These are phyloP conservation scores for Penicillium simplicissimum DNA, from an alignment of 495 filamentous ascomycete genomes.

Conservation along the genomic window DNA sequence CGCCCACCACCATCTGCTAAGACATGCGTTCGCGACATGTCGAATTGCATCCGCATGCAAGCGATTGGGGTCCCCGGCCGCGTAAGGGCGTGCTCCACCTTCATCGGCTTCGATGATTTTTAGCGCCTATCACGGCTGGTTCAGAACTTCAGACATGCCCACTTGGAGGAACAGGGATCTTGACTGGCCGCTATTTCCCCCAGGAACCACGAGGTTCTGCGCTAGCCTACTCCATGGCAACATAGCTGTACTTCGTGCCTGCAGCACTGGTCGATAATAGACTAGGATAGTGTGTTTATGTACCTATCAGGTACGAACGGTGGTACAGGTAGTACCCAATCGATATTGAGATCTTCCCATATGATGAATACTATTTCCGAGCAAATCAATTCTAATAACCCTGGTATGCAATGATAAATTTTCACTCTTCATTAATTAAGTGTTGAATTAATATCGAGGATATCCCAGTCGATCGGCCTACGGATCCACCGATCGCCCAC, in stretches of 20 bases:
- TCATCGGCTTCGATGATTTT: conserved; percentile 9
- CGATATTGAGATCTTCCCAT: no score
- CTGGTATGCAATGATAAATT: no score
- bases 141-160: conserved; percentile 9
- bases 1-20: conserved; percentile 10
- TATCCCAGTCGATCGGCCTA: neutral
- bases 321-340: no score
- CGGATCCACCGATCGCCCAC: conserved; percentile 25
- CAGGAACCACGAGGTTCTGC: conserved; percentile 3
- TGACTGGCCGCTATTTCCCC: conserved; percentile 4
- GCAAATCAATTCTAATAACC: no score
- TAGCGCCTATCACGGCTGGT: neutral
- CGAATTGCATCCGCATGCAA: conserved; percentile 19
- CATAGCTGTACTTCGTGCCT: neutral
- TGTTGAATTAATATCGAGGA: neutral
- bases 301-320: no score
- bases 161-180: conserved; percentile 5
- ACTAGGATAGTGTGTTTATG: neutral
- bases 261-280: neutral
- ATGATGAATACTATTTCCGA: no score
- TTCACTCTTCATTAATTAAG: no score
- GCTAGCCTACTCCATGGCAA: neutral
- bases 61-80: conserved; percentile 9
- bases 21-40: conserved; percentile 24
- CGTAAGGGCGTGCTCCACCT: conserved; percentile 30